phyloP scores from a whole-genome alignment of 2,329 filamentous ascomycete species.

The Fusarium sp. region DNA sequence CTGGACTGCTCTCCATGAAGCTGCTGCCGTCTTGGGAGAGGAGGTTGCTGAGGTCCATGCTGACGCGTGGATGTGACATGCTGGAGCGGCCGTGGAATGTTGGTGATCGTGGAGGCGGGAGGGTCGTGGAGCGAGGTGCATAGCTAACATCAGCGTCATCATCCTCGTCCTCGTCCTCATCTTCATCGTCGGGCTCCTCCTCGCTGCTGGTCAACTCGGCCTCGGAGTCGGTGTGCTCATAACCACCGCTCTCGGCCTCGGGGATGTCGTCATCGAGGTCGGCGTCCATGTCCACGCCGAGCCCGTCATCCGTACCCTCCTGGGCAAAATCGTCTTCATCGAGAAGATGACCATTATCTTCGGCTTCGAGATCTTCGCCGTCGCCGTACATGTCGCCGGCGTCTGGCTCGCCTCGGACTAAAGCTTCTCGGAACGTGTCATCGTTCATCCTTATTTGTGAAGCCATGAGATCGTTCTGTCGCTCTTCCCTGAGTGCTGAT shows the following conservation, averaged over 20 bases:
- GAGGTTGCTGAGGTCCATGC: conserved; percentile 68
- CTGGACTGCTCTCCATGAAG: conserved; percentile 67
- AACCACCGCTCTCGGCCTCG: conserved; percentile 72
- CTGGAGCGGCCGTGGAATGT: conserved; percentile 49
- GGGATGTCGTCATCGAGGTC: conserved; percentile 79
- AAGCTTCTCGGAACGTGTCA: conserved; percentile 71
- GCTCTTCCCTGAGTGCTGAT: conserved; percentile 55
- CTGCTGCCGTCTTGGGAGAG: conserved; percentile 70
- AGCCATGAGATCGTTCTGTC: conserved; percentile 62
- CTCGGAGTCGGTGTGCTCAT: conserved; percentile 84
- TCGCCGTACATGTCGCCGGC: conserved; percentile 64
- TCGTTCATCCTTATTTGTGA: conserved; percentile 67
- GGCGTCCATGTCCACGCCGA: conserved; percentile 67
- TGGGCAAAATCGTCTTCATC: conserved; percentile 70
- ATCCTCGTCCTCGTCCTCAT: conserved; percentile 47
- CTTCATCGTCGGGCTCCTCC: conserved; percentile 50
- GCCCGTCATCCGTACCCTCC: conserved; percentile 44
- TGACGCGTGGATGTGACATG: conserved; percentile 52
- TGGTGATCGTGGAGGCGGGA: conserved; percentile 53
- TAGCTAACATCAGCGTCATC: conserved; percentile 53
- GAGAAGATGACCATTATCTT: conserved; percentile 69
- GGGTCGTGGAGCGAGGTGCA: conserved; percentile 50
- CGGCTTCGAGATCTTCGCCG: conserved; percentile 66
- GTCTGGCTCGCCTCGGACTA: conserved; percentile 63
- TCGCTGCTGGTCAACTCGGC: conserved; percentile 68